Evolutionary conservation across 208 protist species (phyloP), one percentile per base, ranked within the genome.

Genomic region (Trypanosoma platydactyli): DNA sequence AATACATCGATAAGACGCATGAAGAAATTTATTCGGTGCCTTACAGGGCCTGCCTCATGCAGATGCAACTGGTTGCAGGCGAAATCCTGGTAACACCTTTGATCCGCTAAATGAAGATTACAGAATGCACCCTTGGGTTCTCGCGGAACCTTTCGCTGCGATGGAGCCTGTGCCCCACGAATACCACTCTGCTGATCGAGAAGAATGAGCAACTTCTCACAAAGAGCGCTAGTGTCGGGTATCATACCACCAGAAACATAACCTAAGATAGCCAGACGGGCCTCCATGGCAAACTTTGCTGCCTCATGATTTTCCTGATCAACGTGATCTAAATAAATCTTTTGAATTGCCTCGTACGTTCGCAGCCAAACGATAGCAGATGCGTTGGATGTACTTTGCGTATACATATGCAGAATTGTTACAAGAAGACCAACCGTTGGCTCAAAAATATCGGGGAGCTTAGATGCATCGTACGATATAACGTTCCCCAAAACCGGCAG

Each of bases 11-110:
- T 77, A 6, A 94, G 79, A 27, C 77, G 68, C 51, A 88, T 80
- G 53, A 89, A 84, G 68, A 94, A 94, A 52, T 77, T 86, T 50
- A 84, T 82, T 20, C 88, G 80, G 60, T 94, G 88, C 24, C 80
- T 74, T 9, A 94, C 88, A 13, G 88, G 85, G 1, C 85, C 85
- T 0, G 79, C 85, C 63, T 94, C 81, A 61, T 94, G 85, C 1
- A 94, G 61, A 62, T 94, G 88, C 1, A 94, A 75, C 60, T 94
- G 88, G 49, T 94, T 94, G 70, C 88, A 94, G 7, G 83, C 78
- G 62, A 94, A 94, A 52, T 94, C 85, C 62, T 94, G 88, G 60
- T 88, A 92, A 68, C 88, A 94, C 52, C 86, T 89, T 73, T 94
- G 88, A 56, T 94, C 88, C 2, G 85, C 79, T 66, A 94, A 69